These are phyloP conservation scores for Clonostachys byssicola DNA, from an alignment of 2,329 filamentous ascomycete genomes.

Conservation along the genomic window DNA sequence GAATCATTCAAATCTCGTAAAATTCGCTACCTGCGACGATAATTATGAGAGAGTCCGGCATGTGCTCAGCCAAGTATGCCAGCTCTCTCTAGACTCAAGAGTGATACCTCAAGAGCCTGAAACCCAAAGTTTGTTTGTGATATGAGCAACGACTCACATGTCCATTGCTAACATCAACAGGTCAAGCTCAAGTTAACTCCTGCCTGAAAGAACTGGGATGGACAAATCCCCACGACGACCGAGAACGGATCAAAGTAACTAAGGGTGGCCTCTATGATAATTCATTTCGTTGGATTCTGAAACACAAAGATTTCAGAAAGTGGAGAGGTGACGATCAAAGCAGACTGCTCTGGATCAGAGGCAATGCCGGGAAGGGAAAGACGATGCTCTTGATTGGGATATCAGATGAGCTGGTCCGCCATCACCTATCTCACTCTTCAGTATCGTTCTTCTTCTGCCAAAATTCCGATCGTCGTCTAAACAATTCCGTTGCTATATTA, in stretches of 20 bases:
- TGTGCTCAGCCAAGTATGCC: too few species aligned
- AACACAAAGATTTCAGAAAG: slow-evolving; percentile 11
- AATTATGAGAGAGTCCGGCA: too few species aligned
- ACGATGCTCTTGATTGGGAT: slow-evolving; percentile 35
- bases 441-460: slow-evolving; percentile 37
- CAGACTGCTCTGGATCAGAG: slow-evolving; percentile 28
- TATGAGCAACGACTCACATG: too few species aligned
- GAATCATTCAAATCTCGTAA: too few species aligned
- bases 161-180: too few species aligned
- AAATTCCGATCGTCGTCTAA: slow-evolving; percentile 22
- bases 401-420: slow-evolving; percentile 3
- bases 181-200: too few species aligned
- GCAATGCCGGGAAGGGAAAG: slow-evolving; percentile 34
- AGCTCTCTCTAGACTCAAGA: too few species aligned
- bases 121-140: too few species aligned
- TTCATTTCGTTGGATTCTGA: slow-evolving; percentile 28
- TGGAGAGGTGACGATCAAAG: slow-evolving; percentile 2
- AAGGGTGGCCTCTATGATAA: slow-evolving; percentile 25
- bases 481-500: slow-evolving; percentile 32
- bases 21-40: too few species aligned
- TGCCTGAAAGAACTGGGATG: neutral
- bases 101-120: too few species aligned
- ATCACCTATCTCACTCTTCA: neutral
- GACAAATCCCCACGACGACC: slow-evolving; percentile 25
- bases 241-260: slow-evolving; percentile 21